Percentiles rank a stretch among this genome's conserved stretches.
These are phyloP conservation scores for Metroxylon sagu DNA, from an alignment of 176 grass and related monocot species.

Conservation along the genomic window DNA sequence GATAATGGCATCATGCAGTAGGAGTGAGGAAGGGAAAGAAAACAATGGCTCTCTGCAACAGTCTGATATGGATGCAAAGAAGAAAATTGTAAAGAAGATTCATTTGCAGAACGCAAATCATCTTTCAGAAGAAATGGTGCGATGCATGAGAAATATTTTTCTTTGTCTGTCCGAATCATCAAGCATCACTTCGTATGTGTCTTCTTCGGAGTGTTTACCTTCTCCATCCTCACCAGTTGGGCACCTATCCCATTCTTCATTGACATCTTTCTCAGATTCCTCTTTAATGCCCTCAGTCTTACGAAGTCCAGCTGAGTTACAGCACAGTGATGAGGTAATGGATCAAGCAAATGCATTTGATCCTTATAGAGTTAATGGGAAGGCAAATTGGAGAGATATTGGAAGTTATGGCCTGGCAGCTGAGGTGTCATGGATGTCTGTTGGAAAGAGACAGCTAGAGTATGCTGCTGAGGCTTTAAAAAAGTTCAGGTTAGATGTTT, in stretches of 20 bases:
- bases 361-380: constrained; percentile 77
- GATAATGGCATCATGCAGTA: constrained; percentile 8
- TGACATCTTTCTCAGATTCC: constrained; percentile 67
- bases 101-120: constrained; percentile 74
- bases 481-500: constrained; percentile 74
- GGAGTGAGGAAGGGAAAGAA: constrained; percentile 30
- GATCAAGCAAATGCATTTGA: constrained; percentile 50
- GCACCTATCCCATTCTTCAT: constrained; percentile 51
- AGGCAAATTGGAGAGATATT: constrained; percentile 58
- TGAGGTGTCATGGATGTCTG: constrained; percentile 98
- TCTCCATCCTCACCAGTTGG: constrained; percentile 64
- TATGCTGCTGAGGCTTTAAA: constrained; percentile 93
- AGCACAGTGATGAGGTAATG: constrained; percentile 23
- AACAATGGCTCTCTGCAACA: constrained; percentile 27
- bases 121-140: constrained; percentile 95
- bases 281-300: constrained; percentile 47
- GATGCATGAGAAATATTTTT: constrained; percentile 99
- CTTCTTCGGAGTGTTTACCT: constrained; percentile 32
- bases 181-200: constrained; percentile 36
- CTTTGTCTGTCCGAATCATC: constrained; percentile 84
- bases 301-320: constrained; percentile 47
- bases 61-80: constrained; percentile 36
- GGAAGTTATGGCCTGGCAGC: constrained; percentile 52
- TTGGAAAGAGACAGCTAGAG: constrained; percentile 90
- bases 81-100: constrained; percentile 45